Conservation (phyloP, 2,329 filamentous ascomycete species). For the Byssoonygena ceratinophila region DNA sequence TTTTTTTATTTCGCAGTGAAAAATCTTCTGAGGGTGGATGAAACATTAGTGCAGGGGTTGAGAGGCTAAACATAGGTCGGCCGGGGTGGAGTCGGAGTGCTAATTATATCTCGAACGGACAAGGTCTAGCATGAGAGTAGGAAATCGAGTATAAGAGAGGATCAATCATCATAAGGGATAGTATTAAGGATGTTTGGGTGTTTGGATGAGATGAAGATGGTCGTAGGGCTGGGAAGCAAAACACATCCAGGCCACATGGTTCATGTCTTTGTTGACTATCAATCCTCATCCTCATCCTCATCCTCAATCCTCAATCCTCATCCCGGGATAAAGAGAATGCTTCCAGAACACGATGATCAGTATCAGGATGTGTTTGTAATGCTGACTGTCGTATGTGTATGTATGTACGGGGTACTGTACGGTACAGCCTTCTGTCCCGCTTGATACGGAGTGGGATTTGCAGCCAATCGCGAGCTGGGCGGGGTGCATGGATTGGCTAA, state of each 20-base stretch:
- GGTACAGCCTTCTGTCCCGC: no score
- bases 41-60: neutral
- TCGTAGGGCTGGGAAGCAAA: no score
- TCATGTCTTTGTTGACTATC: no score
- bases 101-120: slow-evolving; percentile 5
- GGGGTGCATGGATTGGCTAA: neutral
- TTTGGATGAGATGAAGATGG: no score
- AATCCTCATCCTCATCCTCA: neutral
- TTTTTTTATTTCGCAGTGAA: no score
- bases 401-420: no score
- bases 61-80: neutral
- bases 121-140: neutral
- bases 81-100: neutral
- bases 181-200: no score
- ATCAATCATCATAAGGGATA: no score
- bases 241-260: no score
- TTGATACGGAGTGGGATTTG: no score
- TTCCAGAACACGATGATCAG: neutral
- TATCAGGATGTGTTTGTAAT: neutral
- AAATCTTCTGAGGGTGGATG: neutral
- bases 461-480: neutral
- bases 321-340: neutral
- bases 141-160: no score
- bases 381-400: no score
- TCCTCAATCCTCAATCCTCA: neutral